Evolutionary conservation across 257 asterid genomes (phyloP).

Genomic region (Asclepias syriaca): DNA sequence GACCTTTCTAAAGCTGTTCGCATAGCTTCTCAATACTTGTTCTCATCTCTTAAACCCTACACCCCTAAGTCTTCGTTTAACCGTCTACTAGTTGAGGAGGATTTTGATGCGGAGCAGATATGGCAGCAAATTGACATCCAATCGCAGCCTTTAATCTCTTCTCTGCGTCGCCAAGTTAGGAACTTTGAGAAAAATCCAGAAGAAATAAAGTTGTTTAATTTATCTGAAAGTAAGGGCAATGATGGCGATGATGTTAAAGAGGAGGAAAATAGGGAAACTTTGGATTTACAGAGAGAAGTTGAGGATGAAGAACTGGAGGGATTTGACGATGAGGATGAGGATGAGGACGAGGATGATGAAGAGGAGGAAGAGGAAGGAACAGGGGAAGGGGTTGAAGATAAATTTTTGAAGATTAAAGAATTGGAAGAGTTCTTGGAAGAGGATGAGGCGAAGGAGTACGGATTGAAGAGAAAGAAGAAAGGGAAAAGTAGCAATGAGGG

Average conservation of each 20-base stretch:
- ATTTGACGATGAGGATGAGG: conserved; percentile 24
- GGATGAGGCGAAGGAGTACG: conserved; percentile 81
- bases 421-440: conserved; percentile 62
- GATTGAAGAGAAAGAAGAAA: conserved; percentile 41
- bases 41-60: conserved; percentile 50
- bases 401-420: conserved; percentile 76
- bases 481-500: conserved; percentile 30
- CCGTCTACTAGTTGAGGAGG: conserved; percentile 59
- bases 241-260: conserved; percentile 10
- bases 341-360: conserved; percentile 14
- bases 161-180: conserved; percentile 54
- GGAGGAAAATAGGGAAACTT: conserved; percentile 11
- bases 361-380: conserved; percentile 23
- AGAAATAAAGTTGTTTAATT: conserved; percentile 39
- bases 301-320: conserved; percentile 27
- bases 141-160: conserved; percentile 56
- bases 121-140: conserved; percentile 98
- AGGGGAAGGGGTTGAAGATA: conserved; percentile 59
- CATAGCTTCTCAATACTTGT: conserved; percentile 53
- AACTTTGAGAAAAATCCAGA: conserved; percentile 63
- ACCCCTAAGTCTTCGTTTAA: conserved; percentile 57
- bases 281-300: conserved; percentile 16
- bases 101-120: conserved; percentile 69
- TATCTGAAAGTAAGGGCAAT: conserved; percentile 14
- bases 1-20: conserved; percentile 70